A percentile compares a stretch with the other conserved stretches of the same genome.
Conservation (phyloP, 2,329 filamentous ascomycete genomes). For the Ilyonectria mors-panacis region DNA sequence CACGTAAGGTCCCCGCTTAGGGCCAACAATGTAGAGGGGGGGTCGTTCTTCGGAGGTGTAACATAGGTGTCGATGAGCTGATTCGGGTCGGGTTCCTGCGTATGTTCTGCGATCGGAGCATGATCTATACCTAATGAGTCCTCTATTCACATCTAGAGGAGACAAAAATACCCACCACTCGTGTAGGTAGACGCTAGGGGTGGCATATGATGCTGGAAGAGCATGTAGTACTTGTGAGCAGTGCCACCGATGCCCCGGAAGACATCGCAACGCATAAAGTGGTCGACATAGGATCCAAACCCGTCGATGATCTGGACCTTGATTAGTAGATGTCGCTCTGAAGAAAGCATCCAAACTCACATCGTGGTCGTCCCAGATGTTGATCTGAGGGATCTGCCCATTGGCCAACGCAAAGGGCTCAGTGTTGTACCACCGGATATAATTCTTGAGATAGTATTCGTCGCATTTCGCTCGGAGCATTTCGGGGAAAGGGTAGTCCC, state of each 20-base stretch:
- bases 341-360: slow-evolving; percentile 62
- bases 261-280: slow-evolving; percentile 93
- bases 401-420: slow-evolving; percentile 90
- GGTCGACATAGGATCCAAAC: slow-evolving; percentile 92
- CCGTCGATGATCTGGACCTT: slow-evolving; percentile 84
- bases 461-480: slow-evolving; percentile 88
- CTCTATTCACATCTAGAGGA: too few relatives aligned
- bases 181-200: slow-evolving; percentile 91
- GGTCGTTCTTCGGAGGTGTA: slow-evolving; percentile 67
- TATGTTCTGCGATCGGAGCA: slow-evolving; percentile 42
- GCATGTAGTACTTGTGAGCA: slow-evolving; percentile 97
- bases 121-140: slow-evolving; percentile 38
- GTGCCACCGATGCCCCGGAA: slow-evolving; percentile 93
- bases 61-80: slow-evolving; percentile 86
- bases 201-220: slow-evolving; percentile 95
- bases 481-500: slow-evolving; percentile 82
- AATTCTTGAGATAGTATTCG: slow-evolving; percentile 91
- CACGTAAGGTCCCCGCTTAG: slow-evolving; percentile 89
- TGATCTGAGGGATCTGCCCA: slow-evolving; percentile 94
- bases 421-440: slow-evolving; percentile 85
- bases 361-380: slow-evolving; percentile 98
- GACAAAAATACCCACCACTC: slow-evolving; percentile 45
- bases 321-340: slow-evolving; percentile 53
- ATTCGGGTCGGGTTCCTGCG: slow-evolving; percentile 74
- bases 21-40: slow-evolving; percentile 83